Evolutionary conservation across 1,284 basidiomycete genomes (phyloP), one percentile per base, ranked within the genome.

Genomic region (Chiua sp.): DNA sequence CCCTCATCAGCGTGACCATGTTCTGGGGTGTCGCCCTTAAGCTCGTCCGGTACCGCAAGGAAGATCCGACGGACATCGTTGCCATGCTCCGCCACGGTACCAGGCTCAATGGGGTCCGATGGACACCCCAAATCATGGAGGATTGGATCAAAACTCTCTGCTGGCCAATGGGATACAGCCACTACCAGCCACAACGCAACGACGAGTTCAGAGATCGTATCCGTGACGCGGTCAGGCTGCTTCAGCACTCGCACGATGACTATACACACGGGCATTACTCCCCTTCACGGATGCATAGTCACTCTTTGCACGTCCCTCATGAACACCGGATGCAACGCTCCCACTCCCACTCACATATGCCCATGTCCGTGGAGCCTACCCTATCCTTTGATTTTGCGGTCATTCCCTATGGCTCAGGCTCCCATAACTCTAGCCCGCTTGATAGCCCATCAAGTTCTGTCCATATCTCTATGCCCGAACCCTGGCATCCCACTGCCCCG

Each of bases 21-120:
- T 82, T 83, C 59, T 90, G 88, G 88, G 81, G 82, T 1, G 80
- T 90, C 33, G 85, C 87, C 4, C 81, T 90, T 62, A 90, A 90
- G 69, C 78, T 90, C n/a, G 85, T 87, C 32, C 79, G 88, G 11
- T 90, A 86, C 69, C 72, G 79, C 48, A 83, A 84, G 59, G 78
- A 82, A 63, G 84, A 56, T 70, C 85, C 63, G 63, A 76, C 75
- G 68, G 72, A 86, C 64, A 83, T 86, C 46, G 64, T 74, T 42
- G 69, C 75, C 46, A 77, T 80, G 64, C 74, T 79, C 37, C 73
- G 82, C 52, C 82, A 86, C 61, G 86, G 87, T 2, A 81, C 79
- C 6, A 74, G 76, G 49, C 71, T 83, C 55, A 82, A 82, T 22
- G 76, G 79, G 20, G 76, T 82, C 0, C 74, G 78, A 22, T 89